These are phyloP conservation scores for Plantago ovata DNA, from an alignment of 257 asterid genomes.

Conservation along the genomic window DNA sequence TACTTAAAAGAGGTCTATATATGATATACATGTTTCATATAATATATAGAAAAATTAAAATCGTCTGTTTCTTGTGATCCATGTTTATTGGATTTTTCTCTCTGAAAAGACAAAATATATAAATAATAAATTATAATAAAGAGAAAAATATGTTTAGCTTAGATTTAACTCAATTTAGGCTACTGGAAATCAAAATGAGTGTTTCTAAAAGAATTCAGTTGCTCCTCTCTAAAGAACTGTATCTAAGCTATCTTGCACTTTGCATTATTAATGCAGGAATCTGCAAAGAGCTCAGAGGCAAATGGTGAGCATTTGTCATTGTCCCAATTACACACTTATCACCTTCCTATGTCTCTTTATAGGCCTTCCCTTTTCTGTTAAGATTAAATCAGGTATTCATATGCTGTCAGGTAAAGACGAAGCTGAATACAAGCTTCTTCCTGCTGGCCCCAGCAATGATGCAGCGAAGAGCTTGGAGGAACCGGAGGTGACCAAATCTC, in stretches of 20 bases:
- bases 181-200: slow-evolving; percentile 7
- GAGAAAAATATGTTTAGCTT: too few relatives aligned
- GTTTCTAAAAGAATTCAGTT: too few relatives aligned
- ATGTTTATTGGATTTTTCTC: background rate
- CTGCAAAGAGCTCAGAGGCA: slow-evolving; percentile 38
- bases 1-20: background rate
- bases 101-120: too few relatives aligned
- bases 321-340: slow-evolving; percentile 11
- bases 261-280: slow-evolving; percentile 51
- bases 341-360: slow-evolving; percentile 6
- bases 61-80: background rate
- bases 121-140: too few relatives aligned
- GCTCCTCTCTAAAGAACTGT: too few relatives aligned
- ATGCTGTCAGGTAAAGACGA: slow-evolving; percentile 46
- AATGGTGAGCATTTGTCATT: slow-evolving; percentile 45
- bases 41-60: background rate
- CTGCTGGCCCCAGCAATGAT: slow-evolving; percentile 55
- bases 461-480: slow-evolving; percentile 33
- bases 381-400: slow-evolving; percentile 9
- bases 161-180: too few relatives aligned
- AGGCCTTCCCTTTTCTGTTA: slow-evolving; percentile 2
- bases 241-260: background rate
- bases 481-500: slow-evolving; percentile 41
- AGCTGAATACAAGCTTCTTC: slow-evolving; percentile 74
- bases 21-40: too few relatives aligned